These are phyloP conservation scores for Colletotrichum truncatum DNA, from an alignment of 2,329 filamentous ascomycete genomes.

Conservation along the genomic window DNA sequence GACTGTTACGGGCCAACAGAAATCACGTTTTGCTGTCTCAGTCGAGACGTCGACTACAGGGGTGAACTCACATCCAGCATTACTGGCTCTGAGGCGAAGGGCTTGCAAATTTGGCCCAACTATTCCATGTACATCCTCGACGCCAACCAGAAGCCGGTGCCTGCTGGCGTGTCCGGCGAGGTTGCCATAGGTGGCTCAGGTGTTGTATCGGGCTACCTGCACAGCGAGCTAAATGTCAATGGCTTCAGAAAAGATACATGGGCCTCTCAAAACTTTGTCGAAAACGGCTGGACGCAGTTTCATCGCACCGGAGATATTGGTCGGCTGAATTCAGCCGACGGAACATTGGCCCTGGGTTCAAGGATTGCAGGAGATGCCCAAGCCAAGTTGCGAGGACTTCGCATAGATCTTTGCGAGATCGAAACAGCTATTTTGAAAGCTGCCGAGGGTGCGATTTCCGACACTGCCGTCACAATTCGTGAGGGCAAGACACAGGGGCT, in stretches of 20 bases:
- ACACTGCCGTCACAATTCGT: conserved; percentile 34
- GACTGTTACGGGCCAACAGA: conserved; percentile 42
- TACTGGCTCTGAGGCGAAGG: conserved; percentile 18
- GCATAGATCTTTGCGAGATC: conserved; percentile 50
- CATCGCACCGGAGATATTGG: background rate
- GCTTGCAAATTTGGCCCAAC: conserved; percentile 36
- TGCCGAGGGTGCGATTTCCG: conserved; percentile 25
- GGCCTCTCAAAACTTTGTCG: background rate
- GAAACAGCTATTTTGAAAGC: conserved; percentile 37
- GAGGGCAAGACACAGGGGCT: background rate
- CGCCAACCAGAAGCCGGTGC: conserved; percentile 41
- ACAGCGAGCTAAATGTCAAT: conserved; percentile 23
- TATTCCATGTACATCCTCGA: conserved; percentile 53
- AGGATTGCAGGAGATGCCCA: conserved; percentile 50
- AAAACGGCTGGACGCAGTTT: background rate
- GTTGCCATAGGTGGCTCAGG: conserved; percentile 42
- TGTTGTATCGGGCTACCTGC: conserved; percentile 43
- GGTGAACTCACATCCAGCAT: conserved; percentile 32
- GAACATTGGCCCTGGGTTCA: conserved; percentile 36
- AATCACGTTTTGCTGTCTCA: conserved; percentile 27
- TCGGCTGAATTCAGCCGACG: background rate
- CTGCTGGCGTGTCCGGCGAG: conserved; percentile 45
- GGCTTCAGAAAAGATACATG: background rate
- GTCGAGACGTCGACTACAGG: conserved; percentile 16
- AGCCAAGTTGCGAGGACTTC: conserved; percentile 41